These are phyloP conservation scores for Forsythia suspensa DNA, from an alignment of 257 asterid genomes.

Conservation along the genomic window DNA sequence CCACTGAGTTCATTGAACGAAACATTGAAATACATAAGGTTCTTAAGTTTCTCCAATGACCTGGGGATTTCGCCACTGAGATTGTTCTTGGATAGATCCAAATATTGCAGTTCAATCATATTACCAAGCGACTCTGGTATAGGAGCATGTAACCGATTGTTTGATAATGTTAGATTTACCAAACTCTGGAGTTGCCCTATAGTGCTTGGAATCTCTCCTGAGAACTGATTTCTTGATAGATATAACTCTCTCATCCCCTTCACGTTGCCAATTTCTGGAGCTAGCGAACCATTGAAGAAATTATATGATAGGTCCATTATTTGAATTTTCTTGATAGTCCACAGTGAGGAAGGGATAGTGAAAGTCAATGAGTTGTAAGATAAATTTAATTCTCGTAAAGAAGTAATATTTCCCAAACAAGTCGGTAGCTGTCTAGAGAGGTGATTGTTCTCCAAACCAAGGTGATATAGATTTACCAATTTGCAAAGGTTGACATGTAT, in stretches of 20 bases:
- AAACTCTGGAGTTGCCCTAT: conserved; percentile 17
- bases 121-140: conserved; percentile 7
- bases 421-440: no score
- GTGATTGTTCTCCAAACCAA: no score
- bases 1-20: neutral
- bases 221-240: conserved; percentile 16
- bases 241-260: neutral
- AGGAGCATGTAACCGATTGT: conserved; percentile 15
- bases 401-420: no score
- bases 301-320: conserved; percentile 5
- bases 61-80: neutral
- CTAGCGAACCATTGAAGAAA: conserved; percentile 13
- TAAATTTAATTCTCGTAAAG: no score
- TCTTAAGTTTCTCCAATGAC: neutral
- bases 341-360: neutral
- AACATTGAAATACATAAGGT: neutral
- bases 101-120: neutral
- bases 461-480: no score
- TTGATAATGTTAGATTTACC: conserved; percentile 16
- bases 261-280: conserved; percentile 12
- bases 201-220: conserved; percentile 17
- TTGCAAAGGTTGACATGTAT: no score
- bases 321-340: neutral
- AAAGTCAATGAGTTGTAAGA: neutral
- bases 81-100: conserved; percentile 8